Conservation (phyloP, 225 moss, liverwort and hornwort genomes). For the Polytrichum formosum region DNA sequence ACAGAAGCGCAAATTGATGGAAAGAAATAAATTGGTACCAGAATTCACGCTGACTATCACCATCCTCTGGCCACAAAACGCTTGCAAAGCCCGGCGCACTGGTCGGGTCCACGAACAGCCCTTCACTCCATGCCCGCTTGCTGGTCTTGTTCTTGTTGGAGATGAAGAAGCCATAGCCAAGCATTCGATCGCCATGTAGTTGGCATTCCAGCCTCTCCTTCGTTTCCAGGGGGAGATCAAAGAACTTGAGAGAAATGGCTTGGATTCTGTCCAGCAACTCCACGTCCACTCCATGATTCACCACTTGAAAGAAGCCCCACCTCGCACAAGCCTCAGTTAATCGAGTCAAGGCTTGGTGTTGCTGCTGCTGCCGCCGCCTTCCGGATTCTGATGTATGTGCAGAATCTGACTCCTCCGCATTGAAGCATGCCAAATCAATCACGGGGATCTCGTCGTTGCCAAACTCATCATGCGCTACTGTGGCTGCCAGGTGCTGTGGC, state of each 20-base stretch:
- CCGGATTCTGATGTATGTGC: background rate
- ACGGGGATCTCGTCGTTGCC: constrained; percentile 23
- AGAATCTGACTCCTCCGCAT: background rate
- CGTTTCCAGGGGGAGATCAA: constrained; percentile 32
- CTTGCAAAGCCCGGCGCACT: constrained; percentile 6
- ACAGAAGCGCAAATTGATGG: too few species aligned
- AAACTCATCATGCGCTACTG: constrained; percentile 28
- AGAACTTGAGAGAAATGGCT: constrained; percentile 17
- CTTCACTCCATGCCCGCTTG: constrained; percentile 37
- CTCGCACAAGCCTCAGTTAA: constrained; percentile 33
- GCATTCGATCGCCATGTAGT: constrained; percentile 21
- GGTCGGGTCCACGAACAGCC: constrained; percentile 36
- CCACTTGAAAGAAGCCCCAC: constrained; percentile 59
- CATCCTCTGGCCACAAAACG: constrained; percentile 34
- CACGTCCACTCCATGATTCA: constrained; percentile 50
- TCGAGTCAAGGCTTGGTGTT: background rate
- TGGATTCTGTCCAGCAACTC: constrained; percentile 31
- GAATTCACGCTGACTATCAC: constrained; percentile 11
- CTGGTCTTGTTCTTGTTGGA: constrained; percentile 10
- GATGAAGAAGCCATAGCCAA: constrained; percentile 32
- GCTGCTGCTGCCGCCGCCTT: background rate
- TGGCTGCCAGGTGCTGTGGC: constrained; percentile 19
- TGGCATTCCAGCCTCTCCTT: constrained; percentile 36
- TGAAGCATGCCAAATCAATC: constrained; percentile 35
- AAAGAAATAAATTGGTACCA: constrained; percentile 2